Evolutionary conservation across 2,329 filamentous ascomycete species (phyloP).

Genomic region (Coleophoma crateriformis): DNA sequence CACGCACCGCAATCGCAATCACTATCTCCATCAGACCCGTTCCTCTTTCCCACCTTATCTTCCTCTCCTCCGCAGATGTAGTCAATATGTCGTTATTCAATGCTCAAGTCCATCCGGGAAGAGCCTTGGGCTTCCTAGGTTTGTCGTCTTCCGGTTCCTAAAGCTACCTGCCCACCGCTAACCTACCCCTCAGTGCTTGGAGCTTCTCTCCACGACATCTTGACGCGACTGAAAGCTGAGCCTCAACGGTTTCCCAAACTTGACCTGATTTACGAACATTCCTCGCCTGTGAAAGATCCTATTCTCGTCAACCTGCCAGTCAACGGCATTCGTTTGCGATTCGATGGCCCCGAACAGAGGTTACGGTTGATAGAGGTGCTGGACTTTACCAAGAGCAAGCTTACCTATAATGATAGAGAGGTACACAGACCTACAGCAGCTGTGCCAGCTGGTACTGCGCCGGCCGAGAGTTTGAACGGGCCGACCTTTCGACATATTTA

Average conservation of each 20-base stretch:
- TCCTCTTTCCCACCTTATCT: constrained; percentile 1
- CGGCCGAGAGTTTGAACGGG: constrained; percentile 38
- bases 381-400: constrained; percentile 80
- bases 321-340: constrained; percentile 85
- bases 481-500: constrained; percentile 88
- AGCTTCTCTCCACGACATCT: constrained; percentile 82
- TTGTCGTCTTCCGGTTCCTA: constrained; percentile 32
- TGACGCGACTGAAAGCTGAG: constrained; percentile 84
- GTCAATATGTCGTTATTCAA: constrained; percentile 40
- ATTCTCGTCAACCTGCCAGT: constrained; percentile 71
- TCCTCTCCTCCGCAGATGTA: constrained; percentile 12
- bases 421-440: constrained; percentile 59
- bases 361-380: constrained; percentile 85
- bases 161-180: constrained; percentile 2
- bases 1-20: background rate
- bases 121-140: constrained; percentile 39
- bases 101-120: constrained; percentile 62
- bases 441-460: constrained; percentile 19
- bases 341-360: constrained; percentile 89
- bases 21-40: background rate
- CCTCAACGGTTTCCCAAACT: constrained; percentile 77
- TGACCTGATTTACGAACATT: constrained; percentile 74
- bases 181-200: constrained; percentile 63
- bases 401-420: constrained; percentile 78
- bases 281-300: constrained; percentile 67